Evolutionary conservation across 192 early-diverging fungal genomes (phyloP).

Genomic region (Linnemannia elongata): DNA sequence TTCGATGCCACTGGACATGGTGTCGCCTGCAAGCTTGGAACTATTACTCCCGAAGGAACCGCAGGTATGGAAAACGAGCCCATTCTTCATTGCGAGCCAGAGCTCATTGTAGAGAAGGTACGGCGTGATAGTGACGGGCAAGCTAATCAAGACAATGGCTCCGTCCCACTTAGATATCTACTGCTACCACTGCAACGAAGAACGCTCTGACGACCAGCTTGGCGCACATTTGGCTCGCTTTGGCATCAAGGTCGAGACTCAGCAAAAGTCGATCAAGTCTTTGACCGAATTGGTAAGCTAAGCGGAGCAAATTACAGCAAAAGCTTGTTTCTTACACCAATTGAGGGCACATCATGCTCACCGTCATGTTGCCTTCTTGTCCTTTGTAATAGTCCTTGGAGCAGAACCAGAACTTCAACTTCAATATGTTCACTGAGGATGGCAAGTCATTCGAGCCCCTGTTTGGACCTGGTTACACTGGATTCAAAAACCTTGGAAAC

Average conservation of each 20-base stretch:
- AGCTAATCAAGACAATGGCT: neutral
- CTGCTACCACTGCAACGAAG: constrained; percentile 90
- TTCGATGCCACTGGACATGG: constrained; percentile 85
- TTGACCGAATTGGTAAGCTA: constrained; percentile 88
- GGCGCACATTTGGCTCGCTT: constrained; percentile 84
- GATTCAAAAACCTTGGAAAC: constrained; percentile 95
- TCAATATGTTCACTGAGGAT: constrained; percentile 97
- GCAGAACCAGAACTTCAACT: constrained; percentile 96
- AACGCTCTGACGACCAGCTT: constrained; percentile 82
- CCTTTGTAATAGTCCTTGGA: constrained; percentile 82
- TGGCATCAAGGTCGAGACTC: constrained; percentile 88
- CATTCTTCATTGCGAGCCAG: neutral
- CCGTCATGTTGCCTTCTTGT: neutral
- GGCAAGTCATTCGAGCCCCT: constrained; percentile 86
- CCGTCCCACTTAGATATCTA: constrained; percentile 71
- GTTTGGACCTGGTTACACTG: constrained; percentile 93
- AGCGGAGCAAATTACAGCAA: constrained; percentile 7
- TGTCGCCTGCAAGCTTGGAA: constrained; percentile 92
- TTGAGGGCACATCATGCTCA: neutral
- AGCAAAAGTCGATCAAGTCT: constrained; percentile 93
- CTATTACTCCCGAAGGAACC: constrained; percentile 97
- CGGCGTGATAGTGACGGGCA: neutral
- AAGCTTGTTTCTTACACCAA: neutral
- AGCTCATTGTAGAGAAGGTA: no score
- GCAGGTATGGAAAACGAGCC: constrained; percentile 77